phyloP scores from a whole-genome alignment of 345 rosid genomes.

The Balakata baccata region DNA sequence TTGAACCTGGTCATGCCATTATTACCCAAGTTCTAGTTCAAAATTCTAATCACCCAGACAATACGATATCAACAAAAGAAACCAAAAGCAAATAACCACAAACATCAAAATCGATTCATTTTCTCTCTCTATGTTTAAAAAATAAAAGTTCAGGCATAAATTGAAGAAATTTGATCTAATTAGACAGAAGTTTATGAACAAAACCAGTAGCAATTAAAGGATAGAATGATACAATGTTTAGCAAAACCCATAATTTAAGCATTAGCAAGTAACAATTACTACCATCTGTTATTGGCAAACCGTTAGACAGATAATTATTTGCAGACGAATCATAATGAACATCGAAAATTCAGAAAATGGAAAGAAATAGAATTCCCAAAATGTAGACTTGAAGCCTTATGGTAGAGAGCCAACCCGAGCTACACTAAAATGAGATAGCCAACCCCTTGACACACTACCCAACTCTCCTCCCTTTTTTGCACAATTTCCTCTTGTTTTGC shows the following conservation, averaged over 20 bases:
- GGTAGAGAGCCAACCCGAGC: neutral
- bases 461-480: too few relatives aligned
- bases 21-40: neutral
- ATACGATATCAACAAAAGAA: neutral
- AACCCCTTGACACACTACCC: too few relatives aligned
- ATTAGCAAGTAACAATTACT: neutral
- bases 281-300: too few relatives aligned
- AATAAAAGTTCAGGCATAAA: neutral
- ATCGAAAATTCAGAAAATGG: neutral
- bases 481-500: too few relatives aligned
- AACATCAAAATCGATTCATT: neutral
- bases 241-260: slow-evolving; percentile 4
- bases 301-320: too few relatives aligned
- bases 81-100: neutral
- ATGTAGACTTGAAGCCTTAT: neutral
- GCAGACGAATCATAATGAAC: too few relatives aligned
- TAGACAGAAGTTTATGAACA: neutral
- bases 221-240: neutral
- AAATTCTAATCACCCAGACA: neutral
- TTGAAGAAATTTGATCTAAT: neutral
- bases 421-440: neutral
- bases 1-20: too few relatives aligned
- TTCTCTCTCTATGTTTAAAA: neutral
- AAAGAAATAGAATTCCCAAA: neutral
- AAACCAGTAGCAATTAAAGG: slow-evolving; percentile 5